Evolutionary conservation across 306 rosid genomes (phyloP).

Genomic region (Vigna reflexopilosa): DNA sequence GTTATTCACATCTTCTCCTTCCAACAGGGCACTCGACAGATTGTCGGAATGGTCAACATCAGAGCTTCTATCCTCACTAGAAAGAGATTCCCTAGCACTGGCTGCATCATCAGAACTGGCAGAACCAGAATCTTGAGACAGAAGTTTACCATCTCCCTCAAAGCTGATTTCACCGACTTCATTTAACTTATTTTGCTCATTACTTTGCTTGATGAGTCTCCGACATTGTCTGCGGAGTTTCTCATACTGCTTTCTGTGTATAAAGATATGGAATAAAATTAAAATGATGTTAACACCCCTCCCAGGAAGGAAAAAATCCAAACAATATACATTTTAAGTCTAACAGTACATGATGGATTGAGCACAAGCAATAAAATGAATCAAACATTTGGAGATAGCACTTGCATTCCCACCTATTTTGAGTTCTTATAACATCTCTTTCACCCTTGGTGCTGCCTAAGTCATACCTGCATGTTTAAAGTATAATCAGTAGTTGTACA

Average conservation of each 20-base stretch:
- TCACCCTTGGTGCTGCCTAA: constrained; percentile 79
- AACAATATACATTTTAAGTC: constrained; percentile 17
- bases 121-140: constrained; percentile 67
- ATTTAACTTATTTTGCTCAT: constrained; percentile 60
- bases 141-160: constrained; percentile 60
- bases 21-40: constrained; percentile 67
- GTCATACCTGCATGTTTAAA: constrained; percentile 78
- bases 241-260: constrained; percentile 85
- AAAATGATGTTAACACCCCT: constrained; percentile 33
- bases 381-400: constrained; percentile 32
- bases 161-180: constrained; percentile 62
- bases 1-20: constrained; percentile 63
- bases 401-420: constrained; percentile 68
- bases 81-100: constrained; percentile 90
- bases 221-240: constrained; percentile 83
- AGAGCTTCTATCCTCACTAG: constrained; percentile 82
- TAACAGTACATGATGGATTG: constrained; percentile 16
- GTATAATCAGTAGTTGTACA: constrained; percentile 40
- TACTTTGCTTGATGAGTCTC: constrained; percentile 56
- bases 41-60: constrained; percentile 65
- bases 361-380: background rate
- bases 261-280: constrained; percentile 36
- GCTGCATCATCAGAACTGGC: constrained; percentile 95
- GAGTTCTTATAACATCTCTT: constrained; percentile 68
- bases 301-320: background rate